Percentiles rank a stretch among this genome's conserved stretches.
Conservation (phyloP, 495 filamentous ascomycete genomes). For the Penicillium paradoxum region DNA sequence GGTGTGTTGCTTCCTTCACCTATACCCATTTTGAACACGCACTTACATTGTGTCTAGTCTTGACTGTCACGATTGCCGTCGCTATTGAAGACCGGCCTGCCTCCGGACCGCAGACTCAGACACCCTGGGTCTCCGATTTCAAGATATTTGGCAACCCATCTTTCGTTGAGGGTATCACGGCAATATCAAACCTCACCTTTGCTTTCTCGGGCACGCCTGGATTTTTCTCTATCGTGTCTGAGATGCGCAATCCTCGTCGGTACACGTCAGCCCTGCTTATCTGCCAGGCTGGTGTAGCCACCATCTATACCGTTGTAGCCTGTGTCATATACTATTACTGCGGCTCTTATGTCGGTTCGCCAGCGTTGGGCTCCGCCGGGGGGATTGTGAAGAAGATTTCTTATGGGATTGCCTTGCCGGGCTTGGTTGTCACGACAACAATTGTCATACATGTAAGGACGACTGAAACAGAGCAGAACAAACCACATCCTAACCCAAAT, state of each 20-base stretch:
- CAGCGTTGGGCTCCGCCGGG: constrained; percentile 63
- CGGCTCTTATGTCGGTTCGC: constrained; percentile 57
- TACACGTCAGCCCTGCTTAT: constrained; percentile 50
- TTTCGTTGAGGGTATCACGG: constrained; percentile 41
- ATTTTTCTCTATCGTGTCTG: constrained; percentile 65
- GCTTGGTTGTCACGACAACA: constrained; percentile 21
- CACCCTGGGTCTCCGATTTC: constrained; percentile 20
- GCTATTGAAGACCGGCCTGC: constrained; percentile 40
- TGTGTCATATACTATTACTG: constrained; percentile 65
- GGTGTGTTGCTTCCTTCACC: constrained; percentile 37
- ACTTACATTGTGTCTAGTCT: constrained; percentile 50
- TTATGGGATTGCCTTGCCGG: constrained; percentile 67
- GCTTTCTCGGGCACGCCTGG: constrained; percentile 55
- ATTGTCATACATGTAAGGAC: constrained; percentile 16
- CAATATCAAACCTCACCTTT: constrained; percentile 61
- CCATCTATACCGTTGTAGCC: constrained; percentile 60
- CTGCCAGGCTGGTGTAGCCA: constrained; percentile 41
- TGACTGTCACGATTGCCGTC: constrained; percentile 61
- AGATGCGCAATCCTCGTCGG: constrained; percentile 62
- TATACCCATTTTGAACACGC: background rate
- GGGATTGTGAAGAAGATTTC: constrained; percentile 56
- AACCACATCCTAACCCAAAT: constrained; percentile 30
- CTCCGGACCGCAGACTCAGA: constrained; percentile 16
- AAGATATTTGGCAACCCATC: constrained; percentile 19
- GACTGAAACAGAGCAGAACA: constrained; percentile 36